phyloP scores from a whole-genome alignment of 257 asterid genomes.

The Solanum ossicruentum region DNA sequence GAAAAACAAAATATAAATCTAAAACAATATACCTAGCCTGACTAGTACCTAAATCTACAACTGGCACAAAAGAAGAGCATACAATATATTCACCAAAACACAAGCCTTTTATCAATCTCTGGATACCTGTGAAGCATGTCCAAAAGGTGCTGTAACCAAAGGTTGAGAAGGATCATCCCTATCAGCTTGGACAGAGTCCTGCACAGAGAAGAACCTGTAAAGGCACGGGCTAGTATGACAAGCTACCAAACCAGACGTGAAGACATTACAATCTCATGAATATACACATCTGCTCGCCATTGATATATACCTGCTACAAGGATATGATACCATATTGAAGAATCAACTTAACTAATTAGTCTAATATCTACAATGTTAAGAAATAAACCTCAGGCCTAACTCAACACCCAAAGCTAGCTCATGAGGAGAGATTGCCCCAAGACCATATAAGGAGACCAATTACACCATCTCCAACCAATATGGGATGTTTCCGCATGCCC shows the following conservation, averaged over 20 bases:
- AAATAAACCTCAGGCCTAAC: not conserved
- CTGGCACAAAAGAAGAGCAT: not conserved
- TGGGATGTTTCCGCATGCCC: not conserved
- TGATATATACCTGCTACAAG: not conserved
- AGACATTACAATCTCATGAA: not conserved
- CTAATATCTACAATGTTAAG: not conserved
- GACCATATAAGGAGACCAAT: not conserved
- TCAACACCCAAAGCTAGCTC: not conserved
- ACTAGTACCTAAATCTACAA: not conserved
- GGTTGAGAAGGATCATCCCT: conserved; percentile 97
- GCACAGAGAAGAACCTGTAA: conserved; percentile 8
- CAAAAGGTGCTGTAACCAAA: conserved; percentile 95
- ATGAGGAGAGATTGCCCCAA: not conserved
- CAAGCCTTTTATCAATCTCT: not conserved
- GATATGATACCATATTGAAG: not conserved
- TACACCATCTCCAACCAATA: not conserved
- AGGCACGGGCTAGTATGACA: not conserved
- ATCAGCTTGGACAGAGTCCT: conserved; percentile 60
- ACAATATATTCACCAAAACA: not conserved
- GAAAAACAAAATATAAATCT: not conserved
- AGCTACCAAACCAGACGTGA: not conserved
- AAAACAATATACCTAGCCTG: not conserved
- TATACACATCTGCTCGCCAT: not conserved
- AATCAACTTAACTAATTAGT: not conserved
- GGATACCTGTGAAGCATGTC: conserved; percentile 99